Evolutionary conservation across 2,329 filamentous ascomycete species (phyloP), one percentile per base, ranked within the genome.

Genomic region (Xylaria sp.): DNA sequence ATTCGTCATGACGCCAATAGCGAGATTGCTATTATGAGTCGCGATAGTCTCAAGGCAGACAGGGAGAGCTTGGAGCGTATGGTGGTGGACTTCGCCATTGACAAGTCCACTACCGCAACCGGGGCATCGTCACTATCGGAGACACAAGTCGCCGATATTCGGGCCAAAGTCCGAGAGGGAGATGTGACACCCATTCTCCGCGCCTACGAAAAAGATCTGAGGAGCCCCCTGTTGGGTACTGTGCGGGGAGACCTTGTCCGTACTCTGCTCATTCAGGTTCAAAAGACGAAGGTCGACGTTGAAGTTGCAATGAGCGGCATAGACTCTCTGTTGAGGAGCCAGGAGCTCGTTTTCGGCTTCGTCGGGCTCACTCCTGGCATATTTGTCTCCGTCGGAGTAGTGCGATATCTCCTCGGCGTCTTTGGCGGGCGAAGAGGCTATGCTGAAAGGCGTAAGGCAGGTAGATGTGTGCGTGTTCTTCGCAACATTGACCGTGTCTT

Each of bases 261-360:
- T 53, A 93, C 94, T 4, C 85, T 99, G 27, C 82, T 99, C 44
- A 98, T 99, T 57, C 95, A 99, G 74, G 89, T 99, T 37, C 95
- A 99, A 73, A 99, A 99, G 83, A 98, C 95, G 21, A 99, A 99
- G 80, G 95, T 99, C 8, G 95, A 99, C 72, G 88, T 99, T 11
- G 95, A 99, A 76, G 89, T 98, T 63, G 95, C 95, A 13, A 93
- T 99, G 79, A 92, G 91, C 62, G 95, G 95, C 17, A 99, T 99
- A 67, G 94, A 99, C 80, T 87, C 92, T 33, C 84, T 99, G 31
- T 83, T 99, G 60, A 97, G 95, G 79, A 97, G 93, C 72, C 95
- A 99, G 74, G 94, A 99, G 74, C 84, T 99, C 48, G 91, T 99
- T 23, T 99, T 99, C 78, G 95, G 92, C n/a, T 97, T 99, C 72